Evolutionary conservation across 345 rosid species (phyloP), one percentile per base, ranked within the genome.

Genomic region (Excoecaria agallocha): DNA sequence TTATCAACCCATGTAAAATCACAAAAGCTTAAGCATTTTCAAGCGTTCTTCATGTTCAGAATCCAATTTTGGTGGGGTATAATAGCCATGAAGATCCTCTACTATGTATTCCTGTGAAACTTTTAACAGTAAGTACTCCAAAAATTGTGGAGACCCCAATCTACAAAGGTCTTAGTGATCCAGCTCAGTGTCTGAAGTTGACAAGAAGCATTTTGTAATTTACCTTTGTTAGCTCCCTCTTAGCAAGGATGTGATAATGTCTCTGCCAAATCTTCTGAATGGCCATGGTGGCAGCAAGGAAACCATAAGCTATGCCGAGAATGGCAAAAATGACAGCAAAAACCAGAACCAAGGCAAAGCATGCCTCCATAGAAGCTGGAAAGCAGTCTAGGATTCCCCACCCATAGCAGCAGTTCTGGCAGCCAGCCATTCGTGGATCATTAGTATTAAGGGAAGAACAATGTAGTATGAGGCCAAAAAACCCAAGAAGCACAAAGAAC

Each of bases 371-470:
- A 2, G 98, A 91, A 24, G 97, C 97, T 62, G 98, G 99, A 83
- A 95, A 95, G 77, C 97, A 91, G 76, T 94, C 97, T 82, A 94
- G 85, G 79, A 92, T 84, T 48, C 98, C 98, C 99, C 97, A 90
- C 51, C 99, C 98, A 70, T 95, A 95, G 78, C 97, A 95, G 87
- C 98, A 91, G 79, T 92, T 91, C 80, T 91, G 98, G 82, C 99
- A 92, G 60, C 94, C 93, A 69, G 91, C 94, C 97, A 92, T 93
- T 68, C 92, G 83, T 25, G 98, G 94, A 69, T 95, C 97, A 62
- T 87, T 93, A 69, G 82, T 81, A 68, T 90, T 90, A 70, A 95
- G 78, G 78, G 97, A 74, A 56, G 97, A 87, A 82, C 99, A 95
- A 54, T 95, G 98, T 58, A 95, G 77, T 43, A 95, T 85, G 79